Percentiles rank a stretch among this genome's conserved stretches.
These are phyloP conservation scores for Wickerhamomyces hampshirensis DNA, from an alignment of 805 yeast species.

Conservation along the genomic window DNA sequence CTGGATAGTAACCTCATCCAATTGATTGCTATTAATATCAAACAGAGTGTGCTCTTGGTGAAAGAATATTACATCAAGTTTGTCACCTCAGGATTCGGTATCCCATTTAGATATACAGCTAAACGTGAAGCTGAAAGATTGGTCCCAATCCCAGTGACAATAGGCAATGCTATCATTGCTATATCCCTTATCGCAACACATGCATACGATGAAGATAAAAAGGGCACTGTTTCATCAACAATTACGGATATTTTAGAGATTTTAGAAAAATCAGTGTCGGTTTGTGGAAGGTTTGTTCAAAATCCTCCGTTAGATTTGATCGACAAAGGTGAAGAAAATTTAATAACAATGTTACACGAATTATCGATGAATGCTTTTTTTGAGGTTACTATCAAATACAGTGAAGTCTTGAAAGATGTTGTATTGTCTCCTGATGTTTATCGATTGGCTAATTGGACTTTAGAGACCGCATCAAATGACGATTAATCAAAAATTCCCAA, in stretches of 20 bases:
- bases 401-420: conserved; percentile 59
- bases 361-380: conserved; percentile 59
- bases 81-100: conserved; percentile 24
- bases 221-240: conserved; percentile 45
- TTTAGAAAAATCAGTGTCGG: conserved; percentile 55
- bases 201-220: conserved; percentile 62
- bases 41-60: conserved; percentile 2
- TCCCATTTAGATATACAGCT: conserved; percentile 25
- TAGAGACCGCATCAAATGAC: conserved; percentile 57
- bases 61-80: conserved; percentile 17
- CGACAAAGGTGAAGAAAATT: conserved; percentile 30
- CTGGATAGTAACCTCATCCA: conserved; percentile 18
- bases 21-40: conserved; percentile 7
- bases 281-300: conserved; percentile 43
- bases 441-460: conserved; percentile 67
- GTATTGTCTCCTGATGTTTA: conserved; percentile 58
- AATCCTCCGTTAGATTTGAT: conserved; percentile 24
- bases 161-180: conserved; percentile 61
- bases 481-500: no score
- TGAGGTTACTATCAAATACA: conserved; percentile 59
- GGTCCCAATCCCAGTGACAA: conserved; percentile 58
- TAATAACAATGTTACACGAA: conserved; percentile 55
- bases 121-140: conserved; percentile 52
- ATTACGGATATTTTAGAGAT: conserved; percentile 56
- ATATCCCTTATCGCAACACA: conserved; percentile 52